Conservation (phyloP, 2,329 filamentous ascomycete genomes). For the Pseudocercospora crystallina region DNA sequence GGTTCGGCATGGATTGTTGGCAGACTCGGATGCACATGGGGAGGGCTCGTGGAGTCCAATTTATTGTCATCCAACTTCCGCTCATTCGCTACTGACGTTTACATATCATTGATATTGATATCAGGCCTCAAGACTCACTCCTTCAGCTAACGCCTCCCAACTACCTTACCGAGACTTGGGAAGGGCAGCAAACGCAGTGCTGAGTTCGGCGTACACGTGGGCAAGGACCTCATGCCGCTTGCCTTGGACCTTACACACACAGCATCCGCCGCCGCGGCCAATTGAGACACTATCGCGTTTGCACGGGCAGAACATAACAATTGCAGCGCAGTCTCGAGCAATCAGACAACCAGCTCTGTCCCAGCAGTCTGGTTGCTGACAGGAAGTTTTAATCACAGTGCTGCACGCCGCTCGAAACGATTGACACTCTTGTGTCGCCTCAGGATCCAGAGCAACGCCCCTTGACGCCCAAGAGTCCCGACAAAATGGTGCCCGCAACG, state of each 20-base stretch:
- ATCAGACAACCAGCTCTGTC: slow-evolving; percentile 13
- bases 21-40: slow-evolving; percentile 4
- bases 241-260: neutral
- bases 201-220: neutral
- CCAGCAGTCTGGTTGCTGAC: slow-evolving; percentile 18
- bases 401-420: slow-evolving; percentile 28
- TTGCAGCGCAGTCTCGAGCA: slow-evolving; percentile 14
- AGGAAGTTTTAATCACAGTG: slow-evolving; percentile 9
- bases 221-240: neutral
- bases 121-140: too few relatives aligned
- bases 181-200: too few relatives aligned
- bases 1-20: slow-evolving; percentile 1
- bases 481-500: slow-evolving; percentile 26
- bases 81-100: neutral
- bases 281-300: slow-evolving; percentile 10
- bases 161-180: too few relatives aligned
- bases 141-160: too few relatives aligned
- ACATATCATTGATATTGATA: too few relatives aligned
- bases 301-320: slow-evolving; percentile 8
- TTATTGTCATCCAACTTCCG: neutral
- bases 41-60: neutral
- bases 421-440: slow-evolving; percentile 2
- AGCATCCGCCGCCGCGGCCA: neutral
- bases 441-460: slow-evolving; percentile 1
- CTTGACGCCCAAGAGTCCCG: slow-evolving; percentile 14